phyloP scores from a whole-genome alignment of 306 rosid genomes.

The Cyclanthera cordifolia region DNA sequence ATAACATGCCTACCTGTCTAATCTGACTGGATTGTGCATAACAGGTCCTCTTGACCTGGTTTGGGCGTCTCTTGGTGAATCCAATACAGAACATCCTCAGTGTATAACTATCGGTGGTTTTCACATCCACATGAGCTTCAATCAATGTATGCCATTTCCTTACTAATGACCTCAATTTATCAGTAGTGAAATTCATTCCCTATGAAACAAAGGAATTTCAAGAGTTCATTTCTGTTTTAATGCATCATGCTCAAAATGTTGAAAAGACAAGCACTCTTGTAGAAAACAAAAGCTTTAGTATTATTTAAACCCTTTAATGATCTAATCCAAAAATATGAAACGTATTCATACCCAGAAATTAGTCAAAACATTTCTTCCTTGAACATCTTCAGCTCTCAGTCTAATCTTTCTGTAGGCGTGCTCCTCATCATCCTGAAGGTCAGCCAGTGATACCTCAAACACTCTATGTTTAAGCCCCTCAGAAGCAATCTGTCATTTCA shows the following conservation, averaged over 20 bases:
- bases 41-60: slow-evolving; percentile 90
- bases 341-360: slow-evolving; percentile 64
- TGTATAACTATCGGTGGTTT: slow-evolving; percentile 66
- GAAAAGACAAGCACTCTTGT: neutral
- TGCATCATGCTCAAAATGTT: too few species aligned
- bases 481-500: slow-evolving; percentile 62
- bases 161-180: slow-evolving; percentile 82
- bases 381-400: too few species aligned
- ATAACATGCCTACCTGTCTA: slow-evolving; percentile 41
- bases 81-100: slow-evolving; percentile 93
- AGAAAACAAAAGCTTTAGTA: too few species aligned
- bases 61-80: slow-evolving; percentile 63
- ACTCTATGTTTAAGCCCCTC: slow-evolving; percentile 95
- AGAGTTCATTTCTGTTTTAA: too few species aligned
- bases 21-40: slow-evolving; percentile 81
- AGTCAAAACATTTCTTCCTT: too few species aligned
- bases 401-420: too few species aligned
- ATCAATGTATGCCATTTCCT: slow-evolving; percentile 81
- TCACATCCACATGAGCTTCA: slow-evolving; percentile 90
- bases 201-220: neutral
- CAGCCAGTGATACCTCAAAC: slow-evolving; percentile 85
- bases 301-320: slow-evolving; percentile 17
- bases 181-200: slow-evolving; percentile 90
- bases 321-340: slow-evolving; percentile 17
- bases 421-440: too few species aligned